Evolutionary conservation across 1,284 basidiomycete species (phyloP), one percentile per base, ranked within the genome.

Genomic region (Mycena sp.): DNA sequence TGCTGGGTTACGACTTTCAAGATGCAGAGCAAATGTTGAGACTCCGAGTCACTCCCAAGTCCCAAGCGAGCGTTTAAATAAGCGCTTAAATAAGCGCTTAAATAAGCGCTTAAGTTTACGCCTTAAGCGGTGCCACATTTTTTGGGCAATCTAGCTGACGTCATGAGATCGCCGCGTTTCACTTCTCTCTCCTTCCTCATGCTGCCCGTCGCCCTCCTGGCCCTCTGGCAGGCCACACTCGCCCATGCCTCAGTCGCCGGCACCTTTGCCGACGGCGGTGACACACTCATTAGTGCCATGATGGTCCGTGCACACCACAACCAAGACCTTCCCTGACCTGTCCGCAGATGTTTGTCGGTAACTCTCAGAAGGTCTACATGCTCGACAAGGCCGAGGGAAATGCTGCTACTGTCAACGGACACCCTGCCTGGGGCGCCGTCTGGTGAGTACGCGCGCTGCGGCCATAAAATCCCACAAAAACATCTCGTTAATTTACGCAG

Each of bases 231-330:
- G 11, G 38, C 41, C 11, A 10, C 10, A 9, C 29, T 48, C 43
- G 58, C 38, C 19, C 49, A 48, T 11, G 65, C 65, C n/a, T 43
- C 53, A 6, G 30, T 44, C 6, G 54, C 55, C 1, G 65, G 65
- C n/a, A 43, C 62, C 10, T 67, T 67, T 41, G 59, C 65, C 37
- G 62, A 61, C 43, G 86, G 74, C 26, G 87, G 87, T 17, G 73
- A 81, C 65, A 89, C 87, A 0, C 77, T 79, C 61, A 80, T 89
- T 58, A 87, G 85, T 65, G 87, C 85, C 4, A 88, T 89, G 87
- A 89, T 89, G 87, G 87, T 88, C 35, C 54, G 82, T 74, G 26
- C 21, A 35, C 21, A 21, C 29, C 16, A 59, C 49, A 48, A 23
- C 45, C 28, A 17, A 4, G 28, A 51, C 38, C 40, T 40, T 56